Base-by-base conservation (phyloP, 768 basidiomycete species). In the Lactarius pseudohatsudake region DNA sequence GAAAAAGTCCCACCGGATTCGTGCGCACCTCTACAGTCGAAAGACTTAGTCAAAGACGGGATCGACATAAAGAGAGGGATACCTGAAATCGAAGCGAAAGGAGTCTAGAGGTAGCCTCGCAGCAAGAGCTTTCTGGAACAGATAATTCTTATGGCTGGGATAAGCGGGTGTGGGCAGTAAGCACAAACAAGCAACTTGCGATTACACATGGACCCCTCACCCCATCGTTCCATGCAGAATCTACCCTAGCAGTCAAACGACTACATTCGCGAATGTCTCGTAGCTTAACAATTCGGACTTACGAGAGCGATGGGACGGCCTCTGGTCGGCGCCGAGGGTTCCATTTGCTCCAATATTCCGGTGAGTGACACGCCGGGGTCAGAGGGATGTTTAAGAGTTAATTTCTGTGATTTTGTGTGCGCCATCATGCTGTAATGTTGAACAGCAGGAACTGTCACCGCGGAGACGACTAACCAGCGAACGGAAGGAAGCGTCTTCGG, bases 31-130 rank as follows among this genome's bases (percentile, higher is more conserved):
- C 91, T 92, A 66, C 7, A 50, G 10, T n/a, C 4, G 3, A 40
- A n/a, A 13, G 57, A 5, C n/a, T 47, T 32, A 15, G 34, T n/a
- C 22, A 38, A 22, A 41, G 20, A 10, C 45, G 40, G 50, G 32
- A 43, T 22, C n/a, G n/a, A 22, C 40, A 34, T 41, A 40, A 73
- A 84, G 64, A 50, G 47, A 53, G 26, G 50, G 22, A 53, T 72
- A 92, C 90, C 91, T 85, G 77, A 94, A 94, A 75, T 94, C 92
- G 72, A 94, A 92, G 38, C 91, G 84, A 74, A 94, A 92, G 3
- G 91, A 92, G 75, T 94, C 92, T 28, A 90, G 72, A 0, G 90
- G 88, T 16, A 92, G 75, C 43, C 78, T 80, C 45, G 76, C 74
- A 3, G 89, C 90, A 22, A 94, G 84, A 16, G 82, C 84, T 72